Conservation (phyloP, 805 yeast species). For the Blastobotrys mokoenaii region DNA sequence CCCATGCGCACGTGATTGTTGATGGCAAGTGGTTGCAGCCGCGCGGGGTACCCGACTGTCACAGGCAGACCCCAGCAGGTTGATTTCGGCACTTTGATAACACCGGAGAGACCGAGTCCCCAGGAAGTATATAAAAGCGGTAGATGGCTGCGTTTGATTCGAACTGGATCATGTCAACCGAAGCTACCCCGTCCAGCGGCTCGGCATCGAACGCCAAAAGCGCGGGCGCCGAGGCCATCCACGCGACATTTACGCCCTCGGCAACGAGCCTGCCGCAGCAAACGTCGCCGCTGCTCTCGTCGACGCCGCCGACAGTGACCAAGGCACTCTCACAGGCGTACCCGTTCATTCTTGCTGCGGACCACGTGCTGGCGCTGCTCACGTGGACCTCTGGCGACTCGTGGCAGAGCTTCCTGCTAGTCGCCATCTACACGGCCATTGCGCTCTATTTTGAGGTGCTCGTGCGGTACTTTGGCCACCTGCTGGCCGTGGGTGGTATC, state of each 20-base stretch:
- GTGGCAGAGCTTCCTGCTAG: slow-evolving; percentile 62
- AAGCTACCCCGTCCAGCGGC: neutral
- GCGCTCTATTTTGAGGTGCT: slow-evolving; percentile 75
- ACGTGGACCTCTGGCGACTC: slow-evolving; percentile 90
- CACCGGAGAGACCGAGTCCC: too few relatives aligned
- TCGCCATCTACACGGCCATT: slow-evolving; percentile 44
- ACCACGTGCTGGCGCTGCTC: slow-evolving; percentile 57
- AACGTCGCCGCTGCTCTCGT: slow-evolving; percentile 73
- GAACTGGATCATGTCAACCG: slow-evolving; percentile 6
- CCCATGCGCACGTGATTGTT: neutral
- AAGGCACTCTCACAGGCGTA: slow-evolving; percentile 75
- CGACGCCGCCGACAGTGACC: slow-evolving; percentile 88
- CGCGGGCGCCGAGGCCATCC: slow-evolving; percentile 17
- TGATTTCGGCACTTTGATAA: neutral
- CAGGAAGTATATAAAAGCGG: neutral
- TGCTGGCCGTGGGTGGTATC: slow-evolving; percentile 42
- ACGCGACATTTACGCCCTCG: slow-evolving; percentile 31
- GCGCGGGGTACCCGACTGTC: neutral
- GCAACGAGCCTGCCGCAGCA: slow-evolving; percentile 33
- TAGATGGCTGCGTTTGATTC: slow-evolving; percentile 10
- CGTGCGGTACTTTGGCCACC: slow-evolving; percentile 75
- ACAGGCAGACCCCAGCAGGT: neutral
- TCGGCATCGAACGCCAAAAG: neutral
- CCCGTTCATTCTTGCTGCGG: slow-evolving; percentile 72
- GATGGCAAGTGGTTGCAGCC: too few relatives aligned